These are phyloP conservation scores for Moringa oleifera DNA, from an alignment of 345 rosid genomes.

Conservation along the genomic window DNA sequence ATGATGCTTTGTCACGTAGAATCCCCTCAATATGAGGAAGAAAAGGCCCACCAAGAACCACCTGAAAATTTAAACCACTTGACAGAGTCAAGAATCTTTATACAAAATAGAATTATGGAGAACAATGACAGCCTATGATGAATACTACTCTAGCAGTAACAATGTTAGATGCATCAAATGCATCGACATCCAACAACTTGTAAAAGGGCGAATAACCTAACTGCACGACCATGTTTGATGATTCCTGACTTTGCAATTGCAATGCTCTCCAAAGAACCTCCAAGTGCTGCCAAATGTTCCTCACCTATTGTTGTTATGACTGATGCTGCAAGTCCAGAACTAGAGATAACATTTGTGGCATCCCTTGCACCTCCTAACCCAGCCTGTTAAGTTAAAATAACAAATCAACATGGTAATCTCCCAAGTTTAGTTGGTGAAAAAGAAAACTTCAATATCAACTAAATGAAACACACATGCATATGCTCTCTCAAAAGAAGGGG, in stretches of 20 bases:
- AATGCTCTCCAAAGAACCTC: slow-evolving; percentile 84
- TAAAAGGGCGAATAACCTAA: slow-evolving; percentile 52
- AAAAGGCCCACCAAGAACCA: slow-evolving; percentile 85
- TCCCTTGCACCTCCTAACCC: slow-evolving; percentile 94
- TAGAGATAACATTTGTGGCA: slow-evolving; percentile 67
- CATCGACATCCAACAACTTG: background rate
- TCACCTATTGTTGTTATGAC: slow-evolving; percentile 78
- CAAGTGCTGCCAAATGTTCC: slow-evolving; percentile 80
- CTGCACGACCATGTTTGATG: slow-evolving; percentile 66
- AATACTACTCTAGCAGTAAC: background rate
- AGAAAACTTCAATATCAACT: background rate
- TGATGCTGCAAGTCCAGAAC: slow-evolving; percentile 58
- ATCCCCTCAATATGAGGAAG: slow-evolving; percentile 62
- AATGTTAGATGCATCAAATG: background rate
- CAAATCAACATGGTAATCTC: background rate
- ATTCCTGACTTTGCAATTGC: slow-evolving; percentile 89
- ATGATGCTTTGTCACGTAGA: slow-evolving; percentile 56
- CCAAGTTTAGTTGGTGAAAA: background rate
- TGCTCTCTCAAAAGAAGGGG: background rate
- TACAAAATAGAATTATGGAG: too few species aligned
- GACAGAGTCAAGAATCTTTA: background rate
- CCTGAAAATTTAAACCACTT: slow-evolving; percentile 30
- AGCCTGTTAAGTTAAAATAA: slow-evolving; percentile 37
- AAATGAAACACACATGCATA: too few species aligned
- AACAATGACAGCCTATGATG: too few species aligned